A percentile compares a stretch with the other conserved stretches of the same genome.
Evolutionary conservation across 352 stramenopile species (phyloP).

Genomic region (Globisporangium orthogonon): DNA sequence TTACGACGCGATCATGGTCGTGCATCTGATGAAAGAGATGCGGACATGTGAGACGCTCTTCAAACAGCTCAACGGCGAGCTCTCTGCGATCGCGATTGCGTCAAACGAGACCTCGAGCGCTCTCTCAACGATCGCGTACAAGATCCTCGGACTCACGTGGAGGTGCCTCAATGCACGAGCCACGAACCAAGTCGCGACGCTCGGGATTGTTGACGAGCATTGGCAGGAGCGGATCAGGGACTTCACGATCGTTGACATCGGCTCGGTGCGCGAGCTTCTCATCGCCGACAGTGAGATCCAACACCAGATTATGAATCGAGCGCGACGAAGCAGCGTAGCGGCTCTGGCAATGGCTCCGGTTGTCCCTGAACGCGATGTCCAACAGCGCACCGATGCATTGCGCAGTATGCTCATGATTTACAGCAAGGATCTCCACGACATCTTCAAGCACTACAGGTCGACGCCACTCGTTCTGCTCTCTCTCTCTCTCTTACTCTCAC

Average conservation of each 20-base stretch:
- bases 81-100: slow-evolving; percentile 50
- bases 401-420: slow-evolving; percentile 46
- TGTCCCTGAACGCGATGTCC: slow-evolving; percentile 55
- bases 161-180: slow-evolving; percentile 34
- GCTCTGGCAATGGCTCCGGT: slow-evolving; percentile 21
- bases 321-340: slow-evolving; percentile 13
- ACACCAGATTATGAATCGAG: slow-evolving; percentile 15
- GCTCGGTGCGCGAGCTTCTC: slow-evolving; percentile 52
- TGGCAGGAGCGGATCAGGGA: slow-evolving; percentile 56
- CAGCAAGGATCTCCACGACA: slow-evolving; percentile 74
- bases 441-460: slow-evolving; percentile 83
- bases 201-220: slow-evolving; percentile 58
- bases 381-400: slow-evolving; percentile 38
- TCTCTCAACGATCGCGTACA: slow-evolving; percentile 61
- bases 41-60: slow-evolving; percentile 68
- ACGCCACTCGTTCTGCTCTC: too few relatives aligned
- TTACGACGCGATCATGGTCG: slow-evolving; percentile 63
- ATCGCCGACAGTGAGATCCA: slow-evolving; percentile 32
- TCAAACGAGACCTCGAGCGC: slow-evolving; percentile 71
- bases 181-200: slow-evolving; percentile 18
- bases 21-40: slow-evolving; percentile 78
- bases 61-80: slow-evolving; percentile 65
- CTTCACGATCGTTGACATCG: slow-evolving; percentile 43
- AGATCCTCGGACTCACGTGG: slow-evolving; percentile 62
- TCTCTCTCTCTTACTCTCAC: too few relatives aligned